Evolutionary conservation across 768 basidiomycete genomes (phyloP).

Genomic region (Phlebiopsis flavidoalba): DNA sequence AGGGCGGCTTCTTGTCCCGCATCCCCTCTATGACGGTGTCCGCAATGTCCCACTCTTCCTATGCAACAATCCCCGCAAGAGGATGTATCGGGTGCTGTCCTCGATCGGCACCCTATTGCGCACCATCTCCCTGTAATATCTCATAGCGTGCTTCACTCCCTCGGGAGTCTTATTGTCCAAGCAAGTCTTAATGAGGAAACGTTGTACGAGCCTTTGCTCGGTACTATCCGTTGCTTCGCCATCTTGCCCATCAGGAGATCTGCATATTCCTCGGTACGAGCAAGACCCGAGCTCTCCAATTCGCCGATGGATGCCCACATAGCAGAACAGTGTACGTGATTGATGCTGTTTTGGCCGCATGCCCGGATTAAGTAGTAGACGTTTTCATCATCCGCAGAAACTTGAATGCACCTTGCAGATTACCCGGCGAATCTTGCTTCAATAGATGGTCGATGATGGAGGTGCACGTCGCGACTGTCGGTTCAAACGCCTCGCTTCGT

Average conservation of each 20-base stretch:
- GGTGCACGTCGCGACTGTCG: slow-evolving; percentile 73
- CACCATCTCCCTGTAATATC: slow-evolving; percentile 59
- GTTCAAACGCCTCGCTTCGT: slow-evolving; percentile 61
- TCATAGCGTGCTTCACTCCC: slow-evolving; percentile 51
- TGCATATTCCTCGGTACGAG: slow-evolving; percentile 41
- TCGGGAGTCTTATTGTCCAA: slow-evolving; percentile 46
- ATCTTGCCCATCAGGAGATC: slow-evolving; percentile 53
- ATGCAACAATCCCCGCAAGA: slow-evolving; percentile 58
- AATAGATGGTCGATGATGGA: slow-evolving; percentile 77
- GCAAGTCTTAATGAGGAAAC: slow-evolving; percentile 66
- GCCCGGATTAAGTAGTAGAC: slow-evolving; percentile 29
- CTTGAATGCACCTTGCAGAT: slow-evolving; percentile 59
- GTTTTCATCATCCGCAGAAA: slow-evolving; percentile 75
- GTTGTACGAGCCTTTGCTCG: slow-evolving; percentile 70
- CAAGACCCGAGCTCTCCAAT: slow-evolving; percentile 38
- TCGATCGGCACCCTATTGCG: slow-evolving; percentile 39
- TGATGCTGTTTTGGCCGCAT: slow-evolving; percentile 67
- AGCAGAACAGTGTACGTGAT: slow-evolving; percentile 84
- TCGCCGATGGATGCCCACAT: slow-evolving; percentile 62
- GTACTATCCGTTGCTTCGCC: slow-evolving; percentile 45
- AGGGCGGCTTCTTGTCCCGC: slow-evolving; percentile 38
- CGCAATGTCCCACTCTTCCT: slow-evolving; percentile 59
- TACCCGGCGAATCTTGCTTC: slow-evolving; percentile 44
- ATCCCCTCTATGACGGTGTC: slow-evolving; percentile 56
- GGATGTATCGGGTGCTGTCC: slow-evolving; percentile 72